Base-by-base conservation (phyloP, 306 rosid species). In the Malus sieversii region DNA sequence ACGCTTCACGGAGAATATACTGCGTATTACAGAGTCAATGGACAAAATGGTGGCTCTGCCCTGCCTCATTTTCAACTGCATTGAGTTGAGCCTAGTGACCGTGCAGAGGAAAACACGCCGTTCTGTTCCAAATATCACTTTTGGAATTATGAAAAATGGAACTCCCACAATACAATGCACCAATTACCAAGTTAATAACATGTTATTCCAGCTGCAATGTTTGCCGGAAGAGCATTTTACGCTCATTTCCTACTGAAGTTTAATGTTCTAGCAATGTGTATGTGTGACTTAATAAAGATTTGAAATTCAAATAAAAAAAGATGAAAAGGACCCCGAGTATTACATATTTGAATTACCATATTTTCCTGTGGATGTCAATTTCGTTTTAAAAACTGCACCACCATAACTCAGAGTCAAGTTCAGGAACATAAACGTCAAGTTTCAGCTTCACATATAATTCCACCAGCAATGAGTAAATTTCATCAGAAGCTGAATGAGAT, bases 361-460 rank as follows among this genome's bases (percentile, higher is more conserved):
- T 58, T 45, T 61, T 19, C 25, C 30, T 74, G 16, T 45, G 20
- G 48, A 27, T 29, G 74, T 38, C 35, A 46, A 14, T 48, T 32
- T 30, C 33, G 35, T 16, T 22, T 35, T 20, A 40, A 29, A 13
- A 13, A 55, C 30, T 23, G 61, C 45, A 57, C 20, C 9, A 27
- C 62, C 40, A n/a, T 38, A 55, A 22, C 52, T 42, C 66, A 44
- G 27, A 66, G 18, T 64, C 40, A 77, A 68, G 68, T 59, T 91
- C 92, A 76, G 72, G 85, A 78, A 79, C 83, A 71, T 38, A 75
- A 71, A 83, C 78, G 25, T 81, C 86, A 33, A 85, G 82, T 76
- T 86, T 88, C 80, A 90, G 72, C 78, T 91, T 89, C 44, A 81
- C 86, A 80, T 88, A 85, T 73, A 93, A 79, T 69, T 83, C 86